Conservation (phyloP, 177 flowering plant genomes). For the Vitis hybrid region DNA sequence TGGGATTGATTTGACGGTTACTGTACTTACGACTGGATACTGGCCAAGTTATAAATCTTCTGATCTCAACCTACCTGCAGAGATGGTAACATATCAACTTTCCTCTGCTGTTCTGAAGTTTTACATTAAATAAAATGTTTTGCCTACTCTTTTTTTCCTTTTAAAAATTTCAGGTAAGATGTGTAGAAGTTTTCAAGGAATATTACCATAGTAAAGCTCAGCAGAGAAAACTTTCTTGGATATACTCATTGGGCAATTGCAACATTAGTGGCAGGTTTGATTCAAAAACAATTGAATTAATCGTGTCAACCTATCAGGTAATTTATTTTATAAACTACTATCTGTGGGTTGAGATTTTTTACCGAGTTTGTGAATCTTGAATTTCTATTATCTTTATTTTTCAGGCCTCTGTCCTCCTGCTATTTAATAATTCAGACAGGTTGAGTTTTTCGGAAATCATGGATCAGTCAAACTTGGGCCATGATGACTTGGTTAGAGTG, state of each 20-base stretch:
- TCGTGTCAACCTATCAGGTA: slow-evolving; percentile 64
- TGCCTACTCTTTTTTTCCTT: background rate
- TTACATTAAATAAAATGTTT: background rate
- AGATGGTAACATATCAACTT: slow-evolving; percentile 32
- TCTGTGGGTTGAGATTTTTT: background rate
- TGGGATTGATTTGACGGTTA: slow-evolving; percentile 50
- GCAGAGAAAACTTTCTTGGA: slow-evolving; percentile 55
- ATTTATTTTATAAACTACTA: background rate
- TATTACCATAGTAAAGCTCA: slow-evolving; percentile 52
- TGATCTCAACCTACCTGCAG: slow-evolving; percentile 49
- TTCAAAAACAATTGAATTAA: slow-evolving; percentile 39
- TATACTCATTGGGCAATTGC: slow-evolving; percentile 56
- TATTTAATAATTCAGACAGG: slow-evolving; percentile 41
- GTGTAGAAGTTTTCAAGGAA: slow-evolving; percentile 49
- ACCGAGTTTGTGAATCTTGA: too few species aligned
- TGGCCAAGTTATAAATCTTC: slow-evolving; percentile 59
- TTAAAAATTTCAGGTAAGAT: slow-evolving; percentile 35
- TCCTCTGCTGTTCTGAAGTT: too few species aligned
- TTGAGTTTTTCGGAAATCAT: slow-evolving; percentile 51
- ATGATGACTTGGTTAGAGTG: slow-evolving; percentile 46
- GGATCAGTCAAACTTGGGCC: slow-evolving; percentile 41
- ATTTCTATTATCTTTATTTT: background rate
- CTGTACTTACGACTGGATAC: slow-evolving; percentile 49
- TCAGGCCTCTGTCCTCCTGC: slow-evolving; percentile 48
- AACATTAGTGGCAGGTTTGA: slow-evolving; percentile 52